Base-by-base conservation (phyloP, 768 basidiomycete genomes). In the Psilocybe sp. region DNA sequence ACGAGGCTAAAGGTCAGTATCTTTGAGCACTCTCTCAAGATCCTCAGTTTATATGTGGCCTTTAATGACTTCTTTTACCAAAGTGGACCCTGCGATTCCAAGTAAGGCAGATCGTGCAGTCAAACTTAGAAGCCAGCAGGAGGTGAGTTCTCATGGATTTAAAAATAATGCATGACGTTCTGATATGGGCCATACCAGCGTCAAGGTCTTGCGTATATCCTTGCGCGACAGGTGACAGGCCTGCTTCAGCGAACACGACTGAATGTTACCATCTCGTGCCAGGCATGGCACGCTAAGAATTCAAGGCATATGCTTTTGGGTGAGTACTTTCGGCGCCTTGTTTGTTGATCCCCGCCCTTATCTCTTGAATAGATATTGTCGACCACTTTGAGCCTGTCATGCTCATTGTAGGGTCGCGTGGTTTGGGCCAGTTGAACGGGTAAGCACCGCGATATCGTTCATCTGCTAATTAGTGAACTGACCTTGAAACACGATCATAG, bases 211-310 rank as follows among this genome's bases (percentile, higher is more conserved):
- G 87, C 92, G 0, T 90, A 92, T 54, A 87, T 95, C 49, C 85
- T 98, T 33, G 80, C 87, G 45, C 86, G 94, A 28, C 95, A 97
- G 69, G 92, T 86, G 3, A 95, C 89, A 1, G 80, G 87, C 11
- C 77, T 98, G 13, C 76, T 99, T 34, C 93, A 97, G 67, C 86
- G 97, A 18, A 99, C 97, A 0, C 81, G 78, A 50, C 73, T 98
- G 49, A 84, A 98, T 53, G 89, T 97, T 23, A 84, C 82, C 0
- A 82, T 98, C 35, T 76, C 83, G 3, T 98, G 96, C 66, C 94
- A 98, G 69, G 94, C 95, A 23, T 89, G 95, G 82, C 95, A 98
- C 57, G 92, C 95, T n/a, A 97, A 96, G 74, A 95, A 95, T 62
- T 77, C 87, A 1, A 72, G 92, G 18, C 92, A 94, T 61, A 94